These are phyloP conservation scores for Phytophthora hybrid DNA, from an alignment of 352 stramenopile genomes.

Conservation along the genomic window DNA sequence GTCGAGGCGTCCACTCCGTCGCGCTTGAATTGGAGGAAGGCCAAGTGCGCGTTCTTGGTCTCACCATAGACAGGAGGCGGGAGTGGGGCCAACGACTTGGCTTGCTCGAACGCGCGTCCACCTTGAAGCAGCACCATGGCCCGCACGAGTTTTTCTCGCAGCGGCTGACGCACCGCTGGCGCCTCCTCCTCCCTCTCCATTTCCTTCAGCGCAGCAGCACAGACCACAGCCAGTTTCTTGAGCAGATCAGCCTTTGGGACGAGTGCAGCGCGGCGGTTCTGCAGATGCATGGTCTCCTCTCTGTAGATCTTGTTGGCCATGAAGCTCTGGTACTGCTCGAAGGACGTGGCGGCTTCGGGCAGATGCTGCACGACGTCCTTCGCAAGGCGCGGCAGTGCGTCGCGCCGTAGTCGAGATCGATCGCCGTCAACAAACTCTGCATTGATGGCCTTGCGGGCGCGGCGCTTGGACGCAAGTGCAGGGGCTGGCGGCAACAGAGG, in stretches of 20 bases:
- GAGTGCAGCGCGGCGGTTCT: slow-evolving; percentile 55
- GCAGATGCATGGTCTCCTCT: slow-evolving; percentile 45
- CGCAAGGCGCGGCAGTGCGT: slow-evolving; percentile 18
- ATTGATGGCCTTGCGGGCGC: not conserved
- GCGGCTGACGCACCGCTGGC: slow-evolving; percentile 6
- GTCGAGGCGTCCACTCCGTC: slow-evolving; percentile 17
- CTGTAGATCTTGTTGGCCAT: slow-evolving; percentile 52
- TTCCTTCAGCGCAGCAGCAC: slow-evolving; percentile 25
- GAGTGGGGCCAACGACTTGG: slow-evolving; percentile 15
- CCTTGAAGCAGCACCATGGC: slow-evolving; percentile 43
- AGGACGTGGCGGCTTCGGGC: slow-evolving; percentile 23
- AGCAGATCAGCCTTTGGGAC: slow-evolving; percentile 40
- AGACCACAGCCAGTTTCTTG: slow-evolving; percentile 40
- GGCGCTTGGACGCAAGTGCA: slow-evolving; percentile 11
- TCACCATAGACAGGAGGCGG: slow-evolving; percentile 29
- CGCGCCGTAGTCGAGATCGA: slow-evolving; percentile 4
- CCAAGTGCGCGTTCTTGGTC: slow-evolving; percentile 65
- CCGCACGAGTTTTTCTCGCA: slow-evolving; percentile 36
- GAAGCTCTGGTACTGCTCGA: slow-evolving; percentile 61
- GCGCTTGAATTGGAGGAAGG: slow-evolving; percentile 66
- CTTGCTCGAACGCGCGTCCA: slow-evolving; percentile 37
- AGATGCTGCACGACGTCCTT: slow-evolving; percentile 9
- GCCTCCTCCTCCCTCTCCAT: slow-evolving; percentile 20
- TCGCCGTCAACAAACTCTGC: not conserved
- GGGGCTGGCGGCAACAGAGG: slow-evolving; percentile 27